phyloP scores from a whole-genome alignment of 805 yeast species.

The Ogataea methanolica region DNA sequence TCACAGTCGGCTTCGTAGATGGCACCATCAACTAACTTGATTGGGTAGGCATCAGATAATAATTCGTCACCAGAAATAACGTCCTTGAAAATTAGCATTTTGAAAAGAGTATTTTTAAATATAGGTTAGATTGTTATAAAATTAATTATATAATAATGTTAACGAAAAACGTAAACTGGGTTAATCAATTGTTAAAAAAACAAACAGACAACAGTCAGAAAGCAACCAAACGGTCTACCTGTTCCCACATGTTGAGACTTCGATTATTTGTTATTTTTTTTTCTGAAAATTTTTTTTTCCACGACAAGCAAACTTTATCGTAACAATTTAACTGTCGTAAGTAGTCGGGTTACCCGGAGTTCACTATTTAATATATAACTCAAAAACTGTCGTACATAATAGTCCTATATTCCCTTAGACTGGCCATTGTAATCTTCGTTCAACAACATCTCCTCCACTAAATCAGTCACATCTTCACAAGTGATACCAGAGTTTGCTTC shows the following conservation, averaged over 20 bases:
- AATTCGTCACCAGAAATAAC: conserved; percentile 92
- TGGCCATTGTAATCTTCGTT: conserved; percentile 9
- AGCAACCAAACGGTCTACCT: too few species aligned
- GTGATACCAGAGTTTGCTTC: conserved; percentile 2
- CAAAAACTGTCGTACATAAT: not conserved
- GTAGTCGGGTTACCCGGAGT: not conserved
- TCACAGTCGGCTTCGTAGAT: conserved; percentile 96
- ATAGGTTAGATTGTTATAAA: not conserved
- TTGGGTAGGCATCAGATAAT: conserved; percentile 95
- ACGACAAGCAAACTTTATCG: too few species aligned
- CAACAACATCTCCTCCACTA: conserved; percentile 3
- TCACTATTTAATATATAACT: not conserved
- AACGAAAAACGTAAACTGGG: conserved; percentile 9
- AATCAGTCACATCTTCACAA: conserved; percentile 10
- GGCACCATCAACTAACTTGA: conserved; percentile 79
- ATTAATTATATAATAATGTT: conserved; percentile 7
- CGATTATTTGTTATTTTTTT: too few species aligned
- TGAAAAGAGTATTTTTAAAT: conserved; percentile 2
- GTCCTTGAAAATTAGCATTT: conserved; percentile 54
- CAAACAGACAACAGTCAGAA: too few species aligned
- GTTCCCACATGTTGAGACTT: not conserved
- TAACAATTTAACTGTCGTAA: too few species aligned
- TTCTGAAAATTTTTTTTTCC: too few species aligned
- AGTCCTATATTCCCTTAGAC: conserved; percentile 6
- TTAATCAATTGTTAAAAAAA: not conserved